phyloP scores from a whole-genome alignment of 2,329 filamentous ascomycete genomes.

The Rhynchosporium secalis region DNA sequence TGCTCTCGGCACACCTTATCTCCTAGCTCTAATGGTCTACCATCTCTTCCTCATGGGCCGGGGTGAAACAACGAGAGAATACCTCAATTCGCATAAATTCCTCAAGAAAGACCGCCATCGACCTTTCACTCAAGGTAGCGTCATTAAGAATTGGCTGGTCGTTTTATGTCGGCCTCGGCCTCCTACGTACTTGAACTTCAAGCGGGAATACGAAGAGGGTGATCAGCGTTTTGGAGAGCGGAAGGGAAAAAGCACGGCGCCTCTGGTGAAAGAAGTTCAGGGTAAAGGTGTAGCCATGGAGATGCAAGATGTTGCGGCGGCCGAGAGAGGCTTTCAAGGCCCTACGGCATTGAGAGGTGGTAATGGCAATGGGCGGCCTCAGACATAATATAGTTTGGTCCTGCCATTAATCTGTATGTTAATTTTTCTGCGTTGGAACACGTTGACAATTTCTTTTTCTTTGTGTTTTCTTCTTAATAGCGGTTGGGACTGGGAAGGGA shows the following conservation, averaged over 20 bases:
- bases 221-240: conserved; percentile 77
- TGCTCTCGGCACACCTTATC: conserved; percentile 73
- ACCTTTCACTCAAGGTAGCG: conserved; percentile 78
- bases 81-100: conserved; percentile 95
- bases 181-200: conserved; percentile 88
- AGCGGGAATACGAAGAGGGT: conserved; percentile 70
- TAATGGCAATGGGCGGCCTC: conserved; percentile 1
- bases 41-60: conserved; percentile 88
- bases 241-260: conserved; percentile 52
- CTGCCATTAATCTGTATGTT: conserved; percentile 1
- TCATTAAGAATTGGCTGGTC: conserved; percentile 75
- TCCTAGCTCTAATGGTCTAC: conserved; percentile 79
- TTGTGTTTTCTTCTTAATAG: not conserved
- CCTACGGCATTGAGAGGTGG: conserved; percentile 40
- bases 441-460: conserved; percentile 16
- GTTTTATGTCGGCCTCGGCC: conserved; percentile 82
- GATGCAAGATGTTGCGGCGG: conserved; percentile 49
- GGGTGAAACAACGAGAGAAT: conserved; percentile 94
- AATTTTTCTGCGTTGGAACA: conserved; percentile 11
- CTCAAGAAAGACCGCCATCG: conserved; percentile 86
- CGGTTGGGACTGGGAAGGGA: not conserved
- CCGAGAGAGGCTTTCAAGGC: conserved; percentile 53
- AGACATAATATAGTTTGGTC: not conserved
- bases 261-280: conserved; percentile 52
- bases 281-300: conserved; percentile 71